Base-by-base conservation (phyloP, 1,139 yeast species). In the Candida freyschussii region DNA sequence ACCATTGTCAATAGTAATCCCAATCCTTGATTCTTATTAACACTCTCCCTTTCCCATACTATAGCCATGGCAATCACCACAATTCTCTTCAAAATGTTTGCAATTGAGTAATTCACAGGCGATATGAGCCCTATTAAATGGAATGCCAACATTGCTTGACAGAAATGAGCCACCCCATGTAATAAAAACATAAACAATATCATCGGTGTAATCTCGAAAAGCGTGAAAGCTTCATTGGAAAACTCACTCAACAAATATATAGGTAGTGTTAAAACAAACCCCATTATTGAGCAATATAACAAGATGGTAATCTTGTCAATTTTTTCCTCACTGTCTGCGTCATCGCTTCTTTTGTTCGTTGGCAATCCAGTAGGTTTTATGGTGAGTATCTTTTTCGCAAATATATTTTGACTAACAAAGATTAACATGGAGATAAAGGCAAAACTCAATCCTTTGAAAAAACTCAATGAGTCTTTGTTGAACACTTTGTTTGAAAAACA, bases 71-170 rank as follows among this genome's bases (percentile, higher is more conserved):
- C 61, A 37, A 89, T 87, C 32, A 89, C 89, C 21, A 85, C 81
- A 34, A 89, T 85, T 46, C 97, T 74, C 56, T 89, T 89, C 58
- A 87, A 62, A 38, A 89, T 77, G 52, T 84, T 84, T 26, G 96
- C 96, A 50, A 89, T 85, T 24, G 95, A 82, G 60, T 89, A 89
- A 44, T 89, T 84, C 30, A 89, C 91, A 1, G 97, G 93, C 11
- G 89, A 75, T 21, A 89, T 75, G 56, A 77, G 63, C 8, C 96
- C 96, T 47, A 89, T 72, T 30, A 89, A 75, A 59, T 86, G 95
- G 60, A 89, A 89, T 21, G 96, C 96, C 36, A 87, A 63, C 53
- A 89, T 65, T 30, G 93, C 82, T 61, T 89, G 97, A 37, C 78
- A 57, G 50, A 87, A 89, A 61, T 89, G 97, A 11, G 87, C 70